A percentile compares a stretch with the other conserved stretches of the same genome.
phyloP scores from a whole-genome alignment of 257 asterid species.

The Jasminum sambac region DNA sequence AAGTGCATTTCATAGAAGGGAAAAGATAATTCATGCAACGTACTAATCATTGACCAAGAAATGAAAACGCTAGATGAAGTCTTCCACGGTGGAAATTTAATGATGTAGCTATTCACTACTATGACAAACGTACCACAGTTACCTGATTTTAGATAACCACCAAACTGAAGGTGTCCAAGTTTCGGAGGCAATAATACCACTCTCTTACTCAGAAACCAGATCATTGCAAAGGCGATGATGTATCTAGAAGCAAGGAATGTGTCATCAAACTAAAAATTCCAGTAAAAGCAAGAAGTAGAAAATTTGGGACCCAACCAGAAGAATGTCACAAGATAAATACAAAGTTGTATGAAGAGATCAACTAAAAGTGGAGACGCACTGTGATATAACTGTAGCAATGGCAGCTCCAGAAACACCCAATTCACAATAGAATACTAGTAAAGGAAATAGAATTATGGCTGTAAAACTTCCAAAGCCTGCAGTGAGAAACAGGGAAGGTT shows the following conservation, averaged over 20 bases:
- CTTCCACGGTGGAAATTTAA: not conserved
- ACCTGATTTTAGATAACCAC: conserved; percentile 88
- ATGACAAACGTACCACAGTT: conserved; percentile 19
- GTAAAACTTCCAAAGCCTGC: conserved; percentile 86
- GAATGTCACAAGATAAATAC: conserved; percentile 23
- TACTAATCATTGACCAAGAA: not conserved
- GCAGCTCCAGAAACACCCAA: conserved; percentile 98
- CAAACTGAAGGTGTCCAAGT: conserved; percentile 75
- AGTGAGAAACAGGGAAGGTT: conserved; percentile 23
- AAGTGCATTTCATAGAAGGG: no score
- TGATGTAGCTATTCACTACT: conserved; percentile 10
- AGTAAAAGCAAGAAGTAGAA: conserved; percentile 12
- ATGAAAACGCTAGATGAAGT: not conserved
- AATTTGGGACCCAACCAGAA: conserved; percentile 4
- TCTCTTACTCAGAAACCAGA: conserved; percentile 65
- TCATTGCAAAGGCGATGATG: conserved; percentile 67
- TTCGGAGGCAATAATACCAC: conserved; percentile 77
- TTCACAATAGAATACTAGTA: conserved; percentile 57
- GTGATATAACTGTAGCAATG: conserved; percentile 83
- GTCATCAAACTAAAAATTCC: conserved; percentile 17
- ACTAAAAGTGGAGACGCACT: conserved; percentile 50
- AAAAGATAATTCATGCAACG: not conserved
- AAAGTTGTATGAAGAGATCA: conserved; percentile 8
- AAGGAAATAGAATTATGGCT: conserved; percentile 76
- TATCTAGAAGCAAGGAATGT: conserved; percentile 51